Base-by-base conservation (phyloP, 2,329 filamentous ascomycete species). In the Colletotrichum melonis region DNA sequence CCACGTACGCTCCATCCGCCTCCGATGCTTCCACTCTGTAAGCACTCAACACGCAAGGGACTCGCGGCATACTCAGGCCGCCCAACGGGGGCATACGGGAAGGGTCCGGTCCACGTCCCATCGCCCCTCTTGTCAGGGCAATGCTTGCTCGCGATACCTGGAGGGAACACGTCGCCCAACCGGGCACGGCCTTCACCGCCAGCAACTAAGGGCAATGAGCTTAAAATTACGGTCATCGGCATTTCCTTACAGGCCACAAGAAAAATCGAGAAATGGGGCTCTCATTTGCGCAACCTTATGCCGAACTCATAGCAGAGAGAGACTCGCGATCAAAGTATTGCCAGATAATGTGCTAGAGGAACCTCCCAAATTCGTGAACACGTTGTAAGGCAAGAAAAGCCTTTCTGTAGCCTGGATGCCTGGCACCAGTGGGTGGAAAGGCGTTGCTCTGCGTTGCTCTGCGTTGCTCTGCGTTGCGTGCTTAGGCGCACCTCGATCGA, bases 121-220 rank as follows among this genome's bases (percentile, higher is more conserved):
- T 55, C 14, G 32, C 28, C 64, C 42, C 35, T 60, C 46, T 52
- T 19, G 59, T 70, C 67, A 66, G 46, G 32, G 46, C 59, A 54
- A 73, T 72, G 59, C 66, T 59, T 69, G 59, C 30, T 32, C 60
- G 19, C 57, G 58, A 63, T 55, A 32, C 35, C 19, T 68, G 16
- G 26, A 16, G 30, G n/a, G 35, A 69, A 72, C 66, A 72, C 58
- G 69, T 72, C 58, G 65, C 38, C 58, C 58, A n/a, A 63, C 30
- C 14, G 28, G 55, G 35, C 9, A 19, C 26, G 32, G 16, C 22
- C 12, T 35, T 73, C 60, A 62, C 60, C 67, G 70, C 60, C 67
- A 59, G 14, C 28, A 11, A 49, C 7, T 52, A 22, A 19, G 56
- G 42, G 56, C 32, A 56, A 70, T 65, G 65, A 70, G 70, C 70